These are phyloP conservation scores for Ustilago tritici DNA, from an alignment of 1,284 basidiomycete species.

Conservation along the genomic window DNA sequence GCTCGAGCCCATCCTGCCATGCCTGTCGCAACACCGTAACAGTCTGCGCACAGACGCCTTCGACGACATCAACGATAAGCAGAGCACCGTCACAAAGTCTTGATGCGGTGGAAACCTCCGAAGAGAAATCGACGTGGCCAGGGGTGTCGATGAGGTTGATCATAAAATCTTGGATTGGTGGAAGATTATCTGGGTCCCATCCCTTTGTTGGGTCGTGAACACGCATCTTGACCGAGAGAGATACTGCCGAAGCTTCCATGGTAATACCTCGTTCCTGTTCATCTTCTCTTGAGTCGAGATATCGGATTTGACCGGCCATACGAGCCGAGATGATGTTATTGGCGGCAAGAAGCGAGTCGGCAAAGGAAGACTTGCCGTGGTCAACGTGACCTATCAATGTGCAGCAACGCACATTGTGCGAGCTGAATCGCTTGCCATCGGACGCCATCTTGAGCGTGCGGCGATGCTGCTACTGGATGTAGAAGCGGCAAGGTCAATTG, in stretches of 20 bases:
- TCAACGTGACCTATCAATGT: slow-evolving; percentile 69
- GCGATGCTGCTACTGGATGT: background rate
- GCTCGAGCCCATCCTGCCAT: slow-evolving; percentile 88
- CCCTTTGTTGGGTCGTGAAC: slow-evolving; percentile 44
- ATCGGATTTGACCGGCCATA: slow-evolving; percentile 96
- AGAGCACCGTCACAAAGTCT: slow-evolving; percentile 94
- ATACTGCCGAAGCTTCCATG: slow-evolving; percentile 94
- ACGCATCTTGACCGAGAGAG: slow-evolving; percentile 66
- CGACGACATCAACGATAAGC: slow-evolving; percentile 96
- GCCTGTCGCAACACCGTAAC: slow-evolving; percentile 94
- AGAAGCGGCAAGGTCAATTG: slow-evolving; percentile 9
- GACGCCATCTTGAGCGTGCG: slow-evolving; percentile 29
- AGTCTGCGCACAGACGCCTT: slow-evolving; percentile 98
- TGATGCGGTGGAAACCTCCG: slow-evolving; percentile 93
- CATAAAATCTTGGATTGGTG: slow-evolving; percentile 75
- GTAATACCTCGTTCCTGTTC: slow-evolving; percentile 98
- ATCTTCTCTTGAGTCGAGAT: slow-evolving; percentile 94
- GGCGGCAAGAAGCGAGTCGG: slow-evolving; percentile 93
- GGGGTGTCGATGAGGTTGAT: slow-evolving; percentile 98
- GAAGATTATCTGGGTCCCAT: slow-evolving; percentile 58
- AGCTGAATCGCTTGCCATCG: slow-evolving; percentile 53
- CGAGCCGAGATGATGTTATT: slow-evolving; percentile 96
- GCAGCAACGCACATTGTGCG: slow-evolving; percentile 67
- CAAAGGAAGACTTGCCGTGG: slow-evolving; percentile 75
- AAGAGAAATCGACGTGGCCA: slow-evolving; percentile 98